phyloP scores from a whole-genome alignment of 2,329 filamentous ascomycete genomes.

The Zymoseptoria passerinii region DNA sequence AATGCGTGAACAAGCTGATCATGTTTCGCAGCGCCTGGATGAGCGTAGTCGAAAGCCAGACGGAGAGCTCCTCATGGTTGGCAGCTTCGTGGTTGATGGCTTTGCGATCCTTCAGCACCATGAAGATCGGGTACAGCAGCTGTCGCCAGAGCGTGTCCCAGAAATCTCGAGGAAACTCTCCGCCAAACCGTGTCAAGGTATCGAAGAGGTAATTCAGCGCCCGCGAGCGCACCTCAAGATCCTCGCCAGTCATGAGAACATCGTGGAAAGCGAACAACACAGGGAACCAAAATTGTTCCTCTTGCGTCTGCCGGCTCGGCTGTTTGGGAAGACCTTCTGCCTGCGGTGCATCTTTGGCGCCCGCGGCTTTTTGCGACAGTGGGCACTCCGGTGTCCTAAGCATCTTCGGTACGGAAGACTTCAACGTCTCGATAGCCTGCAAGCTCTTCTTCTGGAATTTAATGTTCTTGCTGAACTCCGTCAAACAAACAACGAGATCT shows the following conservation, averaged over 20 bases:
- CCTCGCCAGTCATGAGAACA: slow-evolving; percentile 97
- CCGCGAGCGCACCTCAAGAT: slow-evolving; percentile 81
- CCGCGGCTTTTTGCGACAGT: slow-evolving; percentile 57
- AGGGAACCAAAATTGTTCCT: slow-evolving; percentile 98
- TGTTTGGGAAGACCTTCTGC: slow-evolving; percentile 50
- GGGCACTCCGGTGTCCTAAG: slow-evolving; percentile 92
- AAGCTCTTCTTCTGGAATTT: slow-evolving; percentile 98
- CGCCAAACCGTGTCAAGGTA: slow-evolving; percentile 79
- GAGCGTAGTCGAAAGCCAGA: slow-evolving; percentile 99
- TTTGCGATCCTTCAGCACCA: slow-evolving; percentile 81
- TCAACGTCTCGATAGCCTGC: slow-evolving; percentile 89
- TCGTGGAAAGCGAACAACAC: slow-evolving; percentile 98
- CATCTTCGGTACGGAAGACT: slow-evolving; percentile 91
- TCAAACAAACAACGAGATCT: slow-evolving; percentile 90
- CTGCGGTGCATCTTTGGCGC: slow-evolving; percentile 37
- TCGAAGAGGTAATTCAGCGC: slow-evolving; percentile 97
- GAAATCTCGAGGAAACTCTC: slow-evolving; percentile 85
- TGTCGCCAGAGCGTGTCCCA: slow-evolving; percentile 99
- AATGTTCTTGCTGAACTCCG: slow-evolving; percentile 97
- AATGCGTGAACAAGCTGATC: slow-evolving; percentile 98
- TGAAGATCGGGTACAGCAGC: slow-evolving; percentile 94
- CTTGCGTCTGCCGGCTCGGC: slow-evolving; percentile 73
- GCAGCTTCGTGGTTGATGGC: slow-evolving; percentile 93
- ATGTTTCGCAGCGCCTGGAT: slow-evolving; percentile 97
- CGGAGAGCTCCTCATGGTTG: slow-evolving; percentile 92